Base-by-base conservation (phyloP, 1,284 basidiomycete genomes). In the Gomphus sp. region DNA sequence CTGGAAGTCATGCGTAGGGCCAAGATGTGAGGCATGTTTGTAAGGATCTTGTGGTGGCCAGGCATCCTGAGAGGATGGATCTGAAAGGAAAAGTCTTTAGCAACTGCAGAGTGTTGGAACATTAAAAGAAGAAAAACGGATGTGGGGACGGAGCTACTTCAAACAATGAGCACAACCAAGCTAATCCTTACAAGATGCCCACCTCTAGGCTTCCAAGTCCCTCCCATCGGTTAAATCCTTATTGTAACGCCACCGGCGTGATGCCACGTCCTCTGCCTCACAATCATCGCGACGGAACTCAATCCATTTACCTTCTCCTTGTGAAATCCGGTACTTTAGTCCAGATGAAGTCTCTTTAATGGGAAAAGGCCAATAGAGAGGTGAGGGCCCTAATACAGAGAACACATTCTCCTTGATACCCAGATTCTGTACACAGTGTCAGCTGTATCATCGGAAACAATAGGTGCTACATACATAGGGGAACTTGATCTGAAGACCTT, bases 291-390 rank as follows among this genome's bases (percentile, higher is more conserved):
- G 61, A 62, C 36, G 65, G 60, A 81, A 71, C 65, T 77, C 78
- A 67, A 81, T 74, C 80, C 81, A 92, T 92, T 87, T 79, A 88
- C 91, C 89, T 65, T 87, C 81, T 59, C 80, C 81, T 53, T 80
- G 74, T 9, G 84, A 81, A 48, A 94, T 75, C 52, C 85, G 81
- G 69, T 82, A 98, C 61, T 78, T 84, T 33, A 97, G 72, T 0
- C 96, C 96, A 48, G 82, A 82, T 0, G 91, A 92, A 3, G 75
- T 79, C 59, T 75, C 71, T 44, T 69, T 77, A 61, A 78, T 81
- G 1, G 92, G 91, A 73, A 86, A 91, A 64, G 91, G 91, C 95
- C 95, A 98, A 4, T 86, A 61, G 28, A 88, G 70, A 0, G 85
- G 81, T 55, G 84, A 89, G 16, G 68, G 69, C 0, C 96, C 96